These are phyloP conservation scores for Plasmodium gonderi DNA, from an alignment of 169 alveolate species.

Conservation along the genomic window DNA sequence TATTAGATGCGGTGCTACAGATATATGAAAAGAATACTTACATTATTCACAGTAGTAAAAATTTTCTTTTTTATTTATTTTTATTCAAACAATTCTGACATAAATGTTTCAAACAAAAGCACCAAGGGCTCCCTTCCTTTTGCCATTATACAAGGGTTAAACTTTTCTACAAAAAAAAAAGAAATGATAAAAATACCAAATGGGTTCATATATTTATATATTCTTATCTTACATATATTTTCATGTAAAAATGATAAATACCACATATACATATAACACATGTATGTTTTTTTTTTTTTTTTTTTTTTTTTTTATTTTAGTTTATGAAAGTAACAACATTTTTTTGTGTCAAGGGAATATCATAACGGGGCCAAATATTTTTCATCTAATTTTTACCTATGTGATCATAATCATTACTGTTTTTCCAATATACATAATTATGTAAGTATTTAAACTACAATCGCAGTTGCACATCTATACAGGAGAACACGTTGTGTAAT, in stretches of 20 bases:
- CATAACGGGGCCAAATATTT: conserved; percentile 75
- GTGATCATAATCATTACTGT: conserved; percentile 53
- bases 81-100: conserved; percentile 1
- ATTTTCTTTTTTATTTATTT: not conserved
- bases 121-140: conserved; percentile 66
- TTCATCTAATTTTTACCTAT: conserved; percentile 68
- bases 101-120: conserved; percentile 63
- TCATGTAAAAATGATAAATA: not conserved
- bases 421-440: conserved; percentile 58
- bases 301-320: conserved; percentile 25
- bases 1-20: not conserved
- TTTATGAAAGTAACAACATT: conserved; percentile 74
- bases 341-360: conserved; percentile 67
- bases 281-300: not conserved
- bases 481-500: too few relatives aligned
- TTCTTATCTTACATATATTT: not conserved
- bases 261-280: not conserved
- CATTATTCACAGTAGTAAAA: not conserved
- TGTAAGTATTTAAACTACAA: conserved; percentile 22
- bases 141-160: conserved; percentile 73
- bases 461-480: not conserved
- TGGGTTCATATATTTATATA: not conserved
- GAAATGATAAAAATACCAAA: not conserved
- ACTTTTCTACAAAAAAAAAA: not conserved
- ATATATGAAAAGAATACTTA: not conserved